Conservation (phyloP, 495 filamentous ascomycete genomes). For the Cenococcum geophilum region DNA sequence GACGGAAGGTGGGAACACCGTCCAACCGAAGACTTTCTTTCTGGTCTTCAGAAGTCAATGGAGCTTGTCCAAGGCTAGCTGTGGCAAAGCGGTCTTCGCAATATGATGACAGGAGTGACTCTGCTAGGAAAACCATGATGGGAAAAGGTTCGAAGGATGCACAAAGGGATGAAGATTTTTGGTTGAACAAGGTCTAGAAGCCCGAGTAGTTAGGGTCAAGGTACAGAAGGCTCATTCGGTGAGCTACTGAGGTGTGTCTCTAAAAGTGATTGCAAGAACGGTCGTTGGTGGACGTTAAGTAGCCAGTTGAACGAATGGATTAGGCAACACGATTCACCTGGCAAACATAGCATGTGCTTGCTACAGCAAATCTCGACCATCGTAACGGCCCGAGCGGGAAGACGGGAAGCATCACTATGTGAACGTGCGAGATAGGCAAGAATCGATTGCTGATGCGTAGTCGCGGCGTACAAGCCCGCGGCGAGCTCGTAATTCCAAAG, state of each 20-base stretch:
- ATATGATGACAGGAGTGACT: conserved; percentile 3
- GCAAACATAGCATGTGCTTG: conserved; percentile 18
- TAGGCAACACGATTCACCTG: conserved; percentile 1
- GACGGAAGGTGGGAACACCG: neutral
- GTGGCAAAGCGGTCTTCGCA: neutral
- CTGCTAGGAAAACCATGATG: conserved; percentile 6
- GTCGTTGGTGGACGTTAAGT: conserved; percentile 19
- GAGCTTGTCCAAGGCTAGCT: neutral
- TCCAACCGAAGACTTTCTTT: neutral
- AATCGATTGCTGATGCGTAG: conserved; percentile 15
- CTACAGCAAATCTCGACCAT: conserved; percentile 16
- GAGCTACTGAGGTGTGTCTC: conserved; percentile 5
- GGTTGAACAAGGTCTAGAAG: neutral
- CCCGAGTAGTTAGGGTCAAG: neutral
- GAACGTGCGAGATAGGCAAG: neutral
- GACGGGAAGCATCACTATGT: conserved; percentile 17
- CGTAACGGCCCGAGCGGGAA: conserved; percentile 25
- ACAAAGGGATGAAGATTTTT: neutral
- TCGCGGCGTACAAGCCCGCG: neutral
- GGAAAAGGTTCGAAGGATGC: neutral
- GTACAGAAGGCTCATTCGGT: neutral
- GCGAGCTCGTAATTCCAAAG: too few relatives aligned
- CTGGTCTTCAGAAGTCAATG: neutral
- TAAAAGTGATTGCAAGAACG: conserved; percentile 13
- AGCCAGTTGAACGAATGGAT: neutral